Percentiles rank a stretch among this genome's conserved stretches.
Evolutionary conservation across 2,329 filamentous ascomycete species (phyloP).

Genomic region (Xylariaceae sp.): DNA sequence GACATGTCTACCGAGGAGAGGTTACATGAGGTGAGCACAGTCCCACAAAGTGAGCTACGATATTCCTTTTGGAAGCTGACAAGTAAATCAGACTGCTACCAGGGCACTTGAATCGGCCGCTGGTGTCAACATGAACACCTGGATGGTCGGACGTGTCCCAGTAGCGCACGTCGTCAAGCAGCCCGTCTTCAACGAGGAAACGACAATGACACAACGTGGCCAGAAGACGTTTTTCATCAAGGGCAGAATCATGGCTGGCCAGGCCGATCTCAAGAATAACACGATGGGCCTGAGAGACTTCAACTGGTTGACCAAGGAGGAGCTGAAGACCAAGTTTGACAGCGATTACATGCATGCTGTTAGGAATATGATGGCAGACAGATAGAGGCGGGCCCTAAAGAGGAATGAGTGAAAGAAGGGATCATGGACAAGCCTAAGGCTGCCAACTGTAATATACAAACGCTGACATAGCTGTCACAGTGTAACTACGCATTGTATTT

Average conservation of each 20-base stretch:
- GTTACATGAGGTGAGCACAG: constrained; percentile 69
- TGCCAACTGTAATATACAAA: constrained; percentile 6
- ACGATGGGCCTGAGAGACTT: constrained; percentile 73
- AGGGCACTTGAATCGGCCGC: constrained; percentile 72
- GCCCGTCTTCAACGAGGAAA: constrained; percentile 43
- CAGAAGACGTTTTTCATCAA: constrained; percentile 96
- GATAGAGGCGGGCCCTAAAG: constrained; percentile 42
- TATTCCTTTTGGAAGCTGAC: constrained; percentile 14
- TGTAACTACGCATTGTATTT: constrained; percentile 26
- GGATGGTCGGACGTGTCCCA: constrained; percentile 88
- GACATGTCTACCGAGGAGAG: constrained; percentile 67
- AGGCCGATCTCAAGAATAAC: constrained; percentile 74
- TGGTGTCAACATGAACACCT: constrained; percentile 97
- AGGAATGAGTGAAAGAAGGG: background rate
- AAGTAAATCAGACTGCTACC: constrained; percentile 64
- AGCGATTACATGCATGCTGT: constrained; percentile 69
- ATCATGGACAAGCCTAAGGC: background rate
- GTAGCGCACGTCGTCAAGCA: constrained; percentile 71
- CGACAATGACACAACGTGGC: constrained; percentile 47
- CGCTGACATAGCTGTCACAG: constrained; percentile 7
- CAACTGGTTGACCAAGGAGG: constrained; percentile 88
- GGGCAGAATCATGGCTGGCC: constrained; percentile 93
- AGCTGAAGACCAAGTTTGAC: constrained; percentile 66
- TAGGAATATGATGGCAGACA: constrained; percentile 77
- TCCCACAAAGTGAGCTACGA: background rate